Evolutionary conservation across 2,329 filamentous ascomycete species (phyloP), one percentile per base, ranked within the genome.

Genomic region (Cladophialophora carrionii): DNA sequence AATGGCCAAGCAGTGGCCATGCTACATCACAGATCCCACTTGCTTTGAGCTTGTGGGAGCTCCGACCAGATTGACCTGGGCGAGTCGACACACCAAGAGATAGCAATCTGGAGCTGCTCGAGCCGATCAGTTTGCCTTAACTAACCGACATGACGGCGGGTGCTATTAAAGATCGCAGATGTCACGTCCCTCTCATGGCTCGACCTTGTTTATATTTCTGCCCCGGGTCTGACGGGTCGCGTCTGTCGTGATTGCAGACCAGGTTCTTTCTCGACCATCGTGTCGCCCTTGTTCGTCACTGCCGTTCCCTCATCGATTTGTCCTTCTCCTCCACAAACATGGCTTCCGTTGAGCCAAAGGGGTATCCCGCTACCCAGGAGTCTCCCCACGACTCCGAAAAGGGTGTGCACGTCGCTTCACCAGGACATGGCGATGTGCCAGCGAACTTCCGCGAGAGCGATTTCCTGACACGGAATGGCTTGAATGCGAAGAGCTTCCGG

Each of bases 381-480:
- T 63, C 61, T 6, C 61, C 61, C 17, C 20, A 34, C n/a, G 61
- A 63, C 48, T 63, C 61, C 1, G 61, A 63, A 32, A 63, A 63
- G 43, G 55, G 20, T 67, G 26, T 49, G 22, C 24, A 3, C 9
- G 29, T 49, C n/a, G 26, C 34, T 20, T 20, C 52, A 3, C 53
- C 60, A 37, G 60, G 60, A 49, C 52, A 62, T 46, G 61, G 54
- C 53, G 20, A 43, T 20, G 61, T 22, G 67, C 71, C 63, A 17
- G 46, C 53, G 12, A 46, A 55, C 61, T 55, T 59, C 29, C 68
- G 68, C 20, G 68, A 70, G 32, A 48, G 12, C n/a, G 71, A 72
- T 60, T 69, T 73, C 62, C 58, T 61, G 62, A 73, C 72, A 43
- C 70, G 72, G 43, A 70, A 69, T 70, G 72, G 72, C 34, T 53